phyloP scores from a whole-genome alignment of 1,284 basidiomycete species.

The Ustilago tritici region DNA sequence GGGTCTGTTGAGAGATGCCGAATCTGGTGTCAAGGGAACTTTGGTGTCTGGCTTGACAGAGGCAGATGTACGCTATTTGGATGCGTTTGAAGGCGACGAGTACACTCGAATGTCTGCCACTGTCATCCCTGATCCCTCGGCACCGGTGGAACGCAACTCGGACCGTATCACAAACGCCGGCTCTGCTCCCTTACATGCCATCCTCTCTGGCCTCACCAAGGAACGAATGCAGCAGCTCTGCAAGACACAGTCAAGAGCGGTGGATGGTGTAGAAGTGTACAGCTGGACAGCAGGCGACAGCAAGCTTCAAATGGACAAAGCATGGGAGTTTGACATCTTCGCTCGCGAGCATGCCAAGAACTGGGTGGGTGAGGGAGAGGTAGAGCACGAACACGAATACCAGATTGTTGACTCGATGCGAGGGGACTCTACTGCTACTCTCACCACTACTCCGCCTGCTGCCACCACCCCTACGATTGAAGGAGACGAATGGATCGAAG shows the following conservation, averaged over 20 bases:
- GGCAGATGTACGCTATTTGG: slow-evolving; percentile 42
- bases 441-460: neutral
- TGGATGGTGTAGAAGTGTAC: slow-evolving; percentile 42
- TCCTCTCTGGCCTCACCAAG: slow-evolving; percentile 30
- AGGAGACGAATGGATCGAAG: slow-evolving; percentile 9
- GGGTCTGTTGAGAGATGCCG: slow-evolving; percentile 20
- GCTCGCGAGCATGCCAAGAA: slow-evolving; percentile 30
- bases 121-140: slow-evolving; percentile 23
- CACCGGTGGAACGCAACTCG: slow-evolving; percentile 26
- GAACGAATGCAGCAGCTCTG: slow-evolving; percentile 17
- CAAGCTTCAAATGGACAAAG: slow-evolving; percentile 18
- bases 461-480: neutral
- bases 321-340: slow-evolving; percentile 57
- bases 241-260: no score
- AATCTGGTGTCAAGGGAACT: slow-evolving; percentile 41
- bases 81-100: slow-evolving; percentile 58
- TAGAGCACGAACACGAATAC: slow-evolving; percentile 51
- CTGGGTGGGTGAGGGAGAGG: slow-evolving; percentile 40
- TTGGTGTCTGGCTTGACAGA: slow-evolving; percentile 44
- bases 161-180: slow-evolving; percentile 33
- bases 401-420: slow-evolving; percentile 41
- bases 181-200: slow-evolving; percentile 25
- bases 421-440: neutral
- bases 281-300: slow-evolving; percentile 35
- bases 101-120: slow-evolving; percentile 31